Percentiles rank a stretch among this genome's conserved stretches.
These are phyloP conservation scores for Peniophora sp. DNA, from an alignment of 1,284 basidiomycete genomes.

Conservation along the genomic window DNA sequence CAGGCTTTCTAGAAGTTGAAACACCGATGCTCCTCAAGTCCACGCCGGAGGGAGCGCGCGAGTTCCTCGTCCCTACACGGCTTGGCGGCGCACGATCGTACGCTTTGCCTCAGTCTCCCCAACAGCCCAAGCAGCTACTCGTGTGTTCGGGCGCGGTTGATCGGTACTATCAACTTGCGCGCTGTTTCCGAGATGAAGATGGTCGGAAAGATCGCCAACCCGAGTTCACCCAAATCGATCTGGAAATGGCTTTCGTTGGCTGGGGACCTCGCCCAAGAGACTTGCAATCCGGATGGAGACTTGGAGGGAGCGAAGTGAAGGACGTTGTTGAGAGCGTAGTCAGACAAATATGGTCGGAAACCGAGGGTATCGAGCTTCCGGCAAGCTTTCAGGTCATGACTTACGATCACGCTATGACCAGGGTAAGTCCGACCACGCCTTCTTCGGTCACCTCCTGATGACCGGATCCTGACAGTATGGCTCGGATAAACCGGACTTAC, in stretches of 20 bases:
- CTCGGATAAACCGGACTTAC: constrained; percentile 91
- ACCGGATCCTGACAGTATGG: constrained; percentile 63
- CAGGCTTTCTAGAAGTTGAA: constrained; percentile 87
- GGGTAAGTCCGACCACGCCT: constrained; percentile 36
- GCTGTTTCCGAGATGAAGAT: constrained; percentile 94
- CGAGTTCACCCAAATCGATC: constrained; percentile 94
- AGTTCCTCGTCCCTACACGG: constrained; percentile 91
- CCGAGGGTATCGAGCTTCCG: constrained; percentile 53
- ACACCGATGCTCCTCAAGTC: constrained; percentile 91
- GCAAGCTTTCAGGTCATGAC: constrained; percentile 71
- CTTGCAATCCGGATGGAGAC: constrained; percentile 54
- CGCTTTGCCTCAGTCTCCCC: constrained; percentile 89
- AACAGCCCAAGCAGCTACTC: constrained; percentile 92
- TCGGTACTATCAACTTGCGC: constrained; percentile 88
- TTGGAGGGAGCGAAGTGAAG: constrained; percentile 78
- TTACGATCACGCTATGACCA: constrained; percentile 79
- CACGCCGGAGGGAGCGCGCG: constrained; percentile 89
- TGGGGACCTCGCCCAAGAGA: constrained; percentile 43
- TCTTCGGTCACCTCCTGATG: constrained; percentile 5
- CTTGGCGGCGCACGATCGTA: constrained; percentile 56
- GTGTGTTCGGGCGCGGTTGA: constrained; percentile 88
- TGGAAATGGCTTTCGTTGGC: constrained; percentile 93
- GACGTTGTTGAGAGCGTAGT: constrained; percentile 68
- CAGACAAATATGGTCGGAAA: constrained; percentile 63
- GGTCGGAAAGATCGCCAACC: constrained; percentile 92